phyloP scores from a whole-genome alignment of 176 grass and related monocot species.

The Zizania latifolia region DNA sequence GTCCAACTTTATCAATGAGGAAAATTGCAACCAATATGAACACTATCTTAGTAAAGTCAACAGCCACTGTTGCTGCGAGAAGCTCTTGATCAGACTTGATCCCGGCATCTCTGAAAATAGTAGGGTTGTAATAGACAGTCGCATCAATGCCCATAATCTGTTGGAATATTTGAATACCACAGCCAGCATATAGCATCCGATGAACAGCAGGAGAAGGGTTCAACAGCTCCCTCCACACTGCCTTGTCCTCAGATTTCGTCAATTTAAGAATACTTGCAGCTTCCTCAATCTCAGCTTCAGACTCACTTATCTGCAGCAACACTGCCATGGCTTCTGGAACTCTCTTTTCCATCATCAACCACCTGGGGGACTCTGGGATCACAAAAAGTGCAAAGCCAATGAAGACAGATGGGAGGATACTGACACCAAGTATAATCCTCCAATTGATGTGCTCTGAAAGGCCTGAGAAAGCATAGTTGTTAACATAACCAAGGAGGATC shows the following conservation, averaged over 20 bases:
- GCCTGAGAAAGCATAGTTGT: slow-evolving; percentile 82
- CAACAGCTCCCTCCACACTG: slow-evolving; percentile 78
- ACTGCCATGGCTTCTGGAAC: slow-evolving; percentile 61
- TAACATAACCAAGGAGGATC: slow-evolving; percentile 86
- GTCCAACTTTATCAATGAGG: slow-evolving; percentile 80
- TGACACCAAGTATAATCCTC: slow-evolving; percentile 91
- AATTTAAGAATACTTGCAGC: slow-evolving; percentile 52
- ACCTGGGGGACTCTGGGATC: slow-evolving; percentile 87
- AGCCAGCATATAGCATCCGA: slow-evolving; percentile 62
- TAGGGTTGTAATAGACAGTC: slow-evolving; percentile 83
- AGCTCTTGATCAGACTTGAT: slow-evolving; percentile 76
- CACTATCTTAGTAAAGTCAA: slow-evolving; percentile 73
- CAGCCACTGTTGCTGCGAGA: slow-evolving; percentile 73
- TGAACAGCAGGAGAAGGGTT: slow-evolving; percentile 62
- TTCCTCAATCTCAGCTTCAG: slow-evolving; percentile 70
- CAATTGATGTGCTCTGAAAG: slow-evolving; percentile 80
- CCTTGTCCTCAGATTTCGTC: slow-evolving; percentile 45
- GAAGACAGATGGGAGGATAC: slow-evolving; percentile 78
- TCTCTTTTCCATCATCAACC: slow-evolving; percentile 84
- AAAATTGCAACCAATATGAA: slow-evolving; percentile 93
- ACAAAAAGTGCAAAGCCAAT: slow-evolving; percentile 76
- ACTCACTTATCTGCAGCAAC: slow-evolving; percentile 67
- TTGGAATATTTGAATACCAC: slow-evolving; percentile 84
- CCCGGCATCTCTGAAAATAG: slow-evolving; percentile 83
- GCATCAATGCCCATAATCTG: slow-evolving; percentile 93